phyloP scores from a whole-genome alignment of 2,329 filamentous ascomycete genomes.

The Alternaria gansuensis region DNA sequence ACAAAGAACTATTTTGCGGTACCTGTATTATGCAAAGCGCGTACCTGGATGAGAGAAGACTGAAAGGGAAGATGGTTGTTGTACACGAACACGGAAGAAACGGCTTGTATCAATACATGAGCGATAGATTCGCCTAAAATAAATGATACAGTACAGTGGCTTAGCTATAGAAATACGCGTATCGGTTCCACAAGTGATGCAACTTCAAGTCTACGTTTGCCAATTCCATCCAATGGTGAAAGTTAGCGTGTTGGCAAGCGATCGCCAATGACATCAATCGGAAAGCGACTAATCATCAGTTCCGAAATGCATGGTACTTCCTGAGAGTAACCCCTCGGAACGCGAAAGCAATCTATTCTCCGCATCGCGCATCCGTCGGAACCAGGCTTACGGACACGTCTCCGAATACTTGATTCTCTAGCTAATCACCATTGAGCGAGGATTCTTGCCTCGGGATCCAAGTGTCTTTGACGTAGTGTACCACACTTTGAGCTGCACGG shows the following conservation, averaged over 20 bases:
- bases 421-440: background rate
- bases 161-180: background rate
- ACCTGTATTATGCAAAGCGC: background rate
- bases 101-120: conserved; percentile 2
- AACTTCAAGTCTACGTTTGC: background rate
- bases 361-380: conserved; percentile 15
- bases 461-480: conserved; percentile 3
- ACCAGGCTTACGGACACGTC: conserved; percentile 21
- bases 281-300: conserved; percentile 28
- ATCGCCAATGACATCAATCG: conserved; percentile 26
- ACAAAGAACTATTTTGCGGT: background rate
- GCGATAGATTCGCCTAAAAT: background rate
- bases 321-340: conserved; percentile 8
- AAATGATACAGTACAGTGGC: background rate
- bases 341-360: conserved; percentile 28
- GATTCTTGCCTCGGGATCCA: background rate
- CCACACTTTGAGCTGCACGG: conserved; percentile 1
- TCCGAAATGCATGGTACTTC: conserved; percentile 22
- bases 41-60: background rate
- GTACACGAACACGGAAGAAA: background rate
- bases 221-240: background rate
- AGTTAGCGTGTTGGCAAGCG: background rate
- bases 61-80: background rate
- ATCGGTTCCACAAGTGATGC: background rate
- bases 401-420: conserved; percentile 1